phyloP scores from a whole-genome alignment of 2,329 filamentous ascomycete species.

The Xylariaceae sp. region DNA sequence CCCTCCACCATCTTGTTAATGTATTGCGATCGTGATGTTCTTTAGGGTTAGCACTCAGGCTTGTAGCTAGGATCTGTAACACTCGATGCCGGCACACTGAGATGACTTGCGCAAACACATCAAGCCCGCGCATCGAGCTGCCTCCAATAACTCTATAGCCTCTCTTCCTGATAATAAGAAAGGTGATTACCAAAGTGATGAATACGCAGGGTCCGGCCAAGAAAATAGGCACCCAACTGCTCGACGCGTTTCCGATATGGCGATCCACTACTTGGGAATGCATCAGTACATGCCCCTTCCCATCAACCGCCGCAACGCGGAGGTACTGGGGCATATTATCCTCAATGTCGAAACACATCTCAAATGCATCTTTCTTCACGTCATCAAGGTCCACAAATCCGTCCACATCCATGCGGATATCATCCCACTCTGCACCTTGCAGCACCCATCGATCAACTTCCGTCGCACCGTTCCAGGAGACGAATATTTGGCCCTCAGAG shows the following conservation, averaged over 20 bases:
- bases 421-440: slow-evolving; percentile 27
- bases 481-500: slow-evolving; percentile 38
- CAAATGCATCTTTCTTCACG: slow-evolving; percentile 17
- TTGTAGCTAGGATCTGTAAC: not conserved
- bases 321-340: slow-evolving; percentile 27
- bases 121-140: slow-evolving; percentile 9
- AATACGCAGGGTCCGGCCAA: not conserved
- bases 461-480: slow-evolving; percentile 55
- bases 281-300: slow-evolving; percentile 16
- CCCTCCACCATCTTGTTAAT: slow-evolving; percentile 13
- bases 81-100: not conserved
- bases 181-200: not conserved
- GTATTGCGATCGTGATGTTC: not conserved
- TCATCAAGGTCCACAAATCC: slow-evolving; percentile 16
- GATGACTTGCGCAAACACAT: not conserved
- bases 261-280: slow-evolving; percentile 24
- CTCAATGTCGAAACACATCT: slow-evolving; percentile 18
- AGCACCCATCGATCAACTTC: slow-evolving; percentile 41
- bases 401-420: not conserved
- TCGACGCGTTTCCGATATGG: slow-evolving; percentile 10
- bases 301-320: slow-evolving; percentile 24
- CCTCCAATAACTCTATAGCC: slow-evolving; percentile 15
- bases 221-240: slow-evolving; percentile 3
- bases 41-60: no score
- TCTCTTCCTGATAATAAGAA: slow-evolving; percentile 11